These are phyloP conservation scores for Xylaria longipes DNA, from an alignment of 495 filamentous ascomycete genomes.

Conservation along the genomic window DNA sequence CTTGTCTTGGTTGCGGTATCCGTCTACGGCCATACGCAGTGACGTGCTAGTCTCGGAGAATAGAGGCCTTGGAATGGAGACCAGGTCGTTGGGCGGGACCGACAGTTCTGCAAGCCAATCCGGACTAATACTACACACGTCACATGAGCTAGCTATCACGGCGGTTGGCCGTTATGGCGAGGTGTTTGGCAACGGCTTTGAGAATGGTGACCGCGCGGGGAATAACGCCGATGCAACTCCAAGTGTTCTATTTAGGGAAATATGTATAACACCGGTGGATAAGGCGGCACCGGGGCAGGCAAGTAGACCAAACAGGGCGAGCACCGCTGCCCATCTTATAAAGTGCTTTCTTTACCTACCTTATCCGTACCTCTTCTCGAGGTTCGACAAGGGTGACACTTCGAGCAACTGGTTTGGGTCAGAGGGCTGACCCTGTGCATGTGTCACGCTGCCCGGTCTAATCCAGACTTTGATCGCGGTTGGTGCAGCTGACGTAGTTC, in stretches of 20 bases:
- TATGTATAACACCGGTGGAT: slow-evolving; percentile 18
- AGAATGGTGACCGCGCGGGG: slow-evolving; percentile 11
- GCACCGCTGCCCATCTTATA: not conserved
- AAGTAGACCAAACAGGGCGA: slow-evolving; percentile 15
- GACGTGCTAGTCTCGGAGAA: not conserved
- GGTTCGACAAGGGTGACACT: slow-evolving; percentile 4
- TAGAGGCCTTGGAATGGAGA: slow-evolving; percentile 12
- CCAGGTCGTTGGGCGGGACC: slow-evolving; percentile 13
- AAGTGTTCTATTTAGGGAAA: slow-evolving; percentile 23
- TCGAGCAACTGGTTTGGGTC: slow-evolving; percentile 20
- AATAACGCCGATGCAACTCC: slow-evolving; percentile 20
- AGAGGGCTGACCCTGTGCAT: slow-evolving; percentile 16
- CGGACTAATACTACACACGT: slow-evolving; percentile 18
- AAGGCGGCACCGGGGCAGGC: slow-evolving; percentile 16
- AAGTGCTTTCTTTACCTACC: not conserved
- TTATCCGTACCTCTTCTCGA: not conserved
- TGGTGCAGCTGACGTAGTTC: slow-evolving; percentile 21
- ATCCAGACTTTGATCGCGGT: not conserved
- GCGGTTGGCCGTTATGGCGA: slow-evolving; percentile 11
- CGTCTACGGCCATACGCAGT: not conserved
- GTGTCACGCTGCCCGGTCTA: slow-evolving; percentile 18
- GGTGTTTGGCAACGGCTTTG: slow-evolving; percentile 3
- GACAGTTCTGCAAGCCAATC: slow-evolving; percentile 16
- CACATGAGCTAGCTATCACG: slow-evolving; percentile 14
- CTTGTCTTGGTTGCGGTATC: slow-evolving; percentile 6